phyloP scores from a whole-genome alignment of 1,139 yeast genomes.

The Pichia sp. region DNA sequence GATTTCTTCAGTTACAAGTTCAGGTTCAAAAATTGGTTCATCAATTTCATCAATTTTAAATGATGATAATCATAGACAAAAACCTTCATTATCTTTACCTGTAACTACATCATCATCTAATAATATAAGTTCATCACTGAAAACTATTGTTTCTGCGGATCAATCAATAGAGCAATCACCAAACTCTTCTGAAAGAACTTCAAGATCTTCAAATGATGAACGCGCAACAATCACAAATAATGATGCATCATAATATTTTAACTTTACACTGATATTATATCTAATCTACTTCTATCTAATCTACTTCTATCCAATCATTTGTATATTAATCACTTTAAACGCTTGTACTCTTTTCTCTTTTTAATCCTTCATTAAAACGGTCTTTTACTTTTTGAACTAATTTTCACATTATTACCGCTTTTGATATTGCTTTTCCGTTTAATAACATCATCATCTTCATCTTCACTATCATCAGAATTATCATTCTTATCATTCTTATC shows the following conservation, averaged over 20 bases:
- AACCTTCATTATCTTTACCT: conserved; percentile 4
- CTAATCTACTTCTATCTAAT: too few species aligned
- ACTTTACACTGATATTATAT: too few species aligned
- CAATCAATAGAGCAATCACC: background rate
- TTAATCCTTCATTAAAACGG: conserved; percentile 18
- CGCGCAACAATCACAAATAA: background rate
- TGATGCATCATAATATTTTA: too few species aligned
- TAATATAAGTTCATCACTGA: conserved; percentile 8
- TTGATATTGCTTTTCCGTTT: conserved; percentile 15
- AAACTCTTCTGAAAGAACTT: background rate
- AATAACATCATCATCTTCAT: conserved; percentile 21
- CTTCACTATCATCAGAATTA: conserved; percentile 10
- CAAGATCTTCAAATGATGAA: background rate
- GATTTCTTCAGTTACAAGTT: conserved; percentile 9
- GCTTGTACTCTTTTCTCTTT: background rate
- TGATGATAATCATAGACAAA: conserved; percentile 13
- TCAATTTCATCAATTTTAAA: conserved; percentile 24
- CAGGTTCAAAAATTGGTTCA: conserved; percentile 13
- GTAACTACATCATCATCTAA: conserved; percentile 2
- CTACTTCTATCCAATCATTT: too few species aligned
- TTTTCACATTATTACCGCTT: background rate
- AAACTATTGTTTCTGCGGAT: conserved; percentile 2
- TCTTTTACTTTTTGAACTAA: conserved; percentile 13
- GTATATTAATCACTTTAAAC: background rate
- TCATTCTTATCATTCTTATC: background rate